Base-by-base conservation (phyloP, 1,139 yeast genomes). In the Debaryomycetaceae sp. region DNA sequence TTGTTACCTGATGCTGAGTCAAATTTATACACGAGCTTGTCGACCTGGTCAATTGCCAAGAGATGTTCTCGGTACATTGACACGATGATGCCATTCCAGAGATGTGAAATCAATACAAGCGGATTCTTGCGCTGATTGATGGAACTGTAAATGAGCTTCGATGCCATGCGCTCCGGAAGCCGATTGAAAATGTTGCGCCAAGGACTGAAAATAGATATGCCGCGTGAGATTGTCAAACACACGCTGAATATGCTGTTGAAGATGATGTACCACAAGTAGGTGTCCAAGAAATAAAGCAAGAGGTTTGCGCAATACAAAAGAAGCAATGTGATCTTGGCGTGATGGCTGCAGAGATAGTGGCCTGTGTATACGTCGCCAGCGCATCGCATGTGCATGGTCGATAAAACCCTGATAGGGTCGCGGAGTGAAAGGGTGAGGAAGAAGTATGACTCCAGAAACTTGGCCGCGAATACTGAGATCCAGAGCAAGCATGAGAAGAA, bases 211-310 rank as follows among this genome's bases (percentile, higher is more conserved):
- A 82, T 73, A 1, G 95, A 82, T 3, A 79, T 77, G 0, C 95
- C 95, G 30, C 74, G 58, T 6, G 74, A 69, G 44, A 80, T 74
- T 0, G 95, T 79, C 20, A 81, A 50, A 3, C 69, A 60, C 16
- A 81, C 69, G 2, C 94, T 82, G 37, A 83, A 76, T 1, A 78
- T 45, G 33, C 90, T 76, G 45, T 78, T 83, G 63, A 85, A 77
- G 27, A 85, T 72, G 37, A 83, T 77, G 45, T 83, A 85, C 95
- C 95, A 85, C 22, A 85, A 64, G 41, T 85, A 85, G 1, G 95
- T 83, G 44, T 85, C 95, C 34, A 85, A 60, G 44, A 85, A 81
- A 47, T 82, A 85, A 26, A 85, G 57, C 1, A 80, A 65, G 51
- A 82, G 58, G 47, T 83, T 90, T 0, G 87, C 76, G 13, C 77